Conservation (phyloP, 768 basidiomycete species). For the Pleurotus citrinopileatus region DNA sequence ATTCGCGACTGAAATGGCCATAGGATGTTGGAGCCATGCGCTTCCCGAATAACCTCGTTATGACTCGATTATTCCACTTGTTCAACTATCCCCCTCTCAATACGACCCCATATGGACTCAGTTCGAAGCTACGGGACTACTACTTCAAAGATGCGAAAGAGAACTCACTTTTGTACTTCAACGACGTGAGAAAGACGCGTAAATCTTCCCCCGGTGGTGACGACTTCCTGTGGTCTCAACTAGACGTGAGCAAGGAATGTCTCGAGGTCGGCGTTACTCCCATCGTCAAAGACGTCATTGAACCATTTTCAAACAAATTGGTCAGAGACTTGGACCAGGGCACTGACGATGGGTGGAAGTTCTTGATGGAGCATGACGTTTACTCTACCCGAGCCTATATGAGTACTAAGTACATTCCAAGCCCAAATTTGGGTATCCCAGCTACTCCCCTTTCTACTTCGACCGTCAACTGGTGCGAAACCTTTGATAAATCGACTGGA, state of each 20-base stretch:
- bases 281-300: constrained; percentile 16
- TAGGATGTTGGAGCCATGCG: constrained; percentile 42
- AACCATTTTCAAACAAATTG: constrained; percentile 20
- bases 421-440: constrained; percentile 15
- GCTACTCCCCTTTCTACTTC: constrained; percentile 11
- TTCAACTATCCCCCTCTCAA: constrained; percentile 24
- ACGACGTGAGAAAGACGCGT: constrained; percentile 15
- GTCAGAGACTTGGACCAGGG: constrained; percentile 20
- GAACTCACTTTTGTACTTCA: constrained; percentile 22
- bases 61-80: constrained; percentile 28
- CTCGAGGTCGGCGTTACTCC: constrained; percentile 8
- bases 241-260: background rate
- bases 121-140: constrained; percentile 20
- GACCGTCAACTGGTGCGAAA: constrained; percentile 32
- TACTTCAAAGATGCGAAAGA: constrained; percentile 14
- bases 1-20: constrained; percentile 1
- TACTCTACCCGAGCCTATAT: constrained; percentile 26
- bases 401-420: constrained; percentile 15
- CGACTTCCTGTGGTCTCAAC: constrained; percentile 8
- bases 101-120: constrained; percentile 13
- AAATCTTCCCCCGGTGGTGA: constrained; percentile 8
- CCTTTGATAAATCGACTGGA: constrained; percentile 26
- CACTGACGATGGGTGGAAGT: constrained; percentile 20
- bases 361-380: constrained; percentile 23
- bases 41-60: constrained; percentile 27